Evolutionary conservation across 73 alveolate genomes (phyloP), one percentile per base, ranked within the genome.

Genomic region (Blepharisma japonicum): DNA sequence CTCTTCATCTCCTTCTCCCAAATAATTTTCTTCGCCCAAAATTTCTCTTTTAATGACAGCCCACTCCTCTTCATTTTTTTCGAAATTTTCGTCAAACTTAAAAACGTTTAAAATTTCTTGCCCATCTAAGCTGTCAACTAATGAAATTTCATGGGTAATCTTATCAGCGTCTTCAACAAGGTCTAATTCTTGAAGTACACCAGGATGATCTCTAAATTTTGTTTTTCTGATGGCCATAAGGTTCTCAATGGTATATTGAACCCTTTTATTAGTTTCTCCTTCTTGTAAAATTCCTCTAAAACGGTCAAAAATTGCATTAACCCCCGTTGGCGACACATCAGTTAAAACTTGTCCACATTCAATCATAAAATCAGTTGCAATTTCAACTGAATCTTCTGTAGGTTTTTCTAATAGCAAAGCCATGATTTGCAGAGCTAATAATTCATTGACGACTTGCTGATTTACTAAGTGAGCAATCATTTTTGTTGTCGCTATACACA

Each of bases 401-500:
- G 97, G 98, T 72, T 89, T 89, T 68, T 94, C 99, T 46, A 98
- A 78, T 53, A 97, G 88, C 68, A 98, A 81, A 77, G 95, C 85
- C 71, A 96, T 83, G 47, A 98, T 86, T 77, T 96, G 97, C 79
- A 96, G 85, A 14, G 99, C 99, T 53, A 98, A 84, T 55, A 95
- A 78, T 83, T 98, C 98, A 71, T 93, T 94, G 8, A 90, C 89
- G 47, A 98, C 98, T 85, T 96, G 95, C 86, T 98, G 96, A 81
- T 98, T 98, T 46, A 98, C 95, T 77, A 98, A 83, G 92, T 98
- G 99, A 7, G 99, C 99, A 51, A 96, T 91, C 98, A 97, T 91
- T 87, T 90, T 92, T n/a, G 94, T 90, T 8, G 96, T 85, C 9
- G 98, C 96, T 81, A 89, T 77, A 77, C 98, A 95, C 32, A 94